Evolutionary conservation across 257 asterid genomes (phyloP), one percentile per base, ranked within the genome.

Genomic region (Solanum rostratum): DNA sequence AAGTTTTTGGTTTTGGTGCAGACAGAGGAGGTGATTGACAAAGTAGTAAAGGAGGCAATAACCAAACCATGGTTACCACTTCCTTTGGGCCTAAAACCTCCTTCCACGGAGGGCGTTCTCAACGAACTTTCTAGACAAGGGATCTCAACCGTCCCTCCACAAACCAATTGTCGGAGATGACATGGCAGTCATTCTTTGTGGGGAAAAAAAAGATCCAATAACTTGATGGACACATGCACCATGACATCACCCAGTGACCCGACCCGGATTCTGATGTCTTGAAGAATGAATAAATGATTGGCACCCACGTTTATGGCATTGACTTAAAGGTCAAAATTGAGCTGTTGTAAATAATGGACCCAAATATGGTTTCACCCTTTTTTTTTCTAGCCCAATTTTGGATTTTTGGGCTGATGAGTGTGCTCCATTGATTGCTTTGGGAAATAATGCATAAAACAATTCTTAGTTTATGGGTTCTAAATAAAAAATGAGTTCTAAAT

Each of bases 41-140:
- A 52, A 71, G 89, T 89, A 45, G 88, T 90, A 10, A 89, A 81
- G 16, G 93, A 90, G 83, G 93, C 90, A 80, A 89, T 90, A 11
- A 88, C 59, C 87, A 89, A 90, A 80, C 93, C 93, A 80, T 87
- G 90, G 90, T 60, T 90, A 33, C 93, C 93, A 3, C 89, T 90
- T 14, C 93, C 93, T 10, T 83, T 90, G 45, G 91, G 93, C 68
- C 90, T 90, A 74, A 90, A 87, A 39, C 84, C 90, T 66, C 93
- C 93, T 5, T 89, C 93, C 27, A 87, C 91, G n/a, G 93, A 89
- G 65, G 4, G 85, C 65, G 90, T 90, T 74, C 88, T 90, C 16
- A 66, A 65, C 37, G 93, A 90, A 60, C 93, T 90, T 70, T 86
- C 93, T 22, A 87, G 60, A 73, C 89, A 86, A 85, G 93, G 93